Evolutionary conservation across 176 grass and related monocot genomes (phyloP), one percentile per base, ranked within the genome.

Genomic region (Aegilops speltoides): DNA sequence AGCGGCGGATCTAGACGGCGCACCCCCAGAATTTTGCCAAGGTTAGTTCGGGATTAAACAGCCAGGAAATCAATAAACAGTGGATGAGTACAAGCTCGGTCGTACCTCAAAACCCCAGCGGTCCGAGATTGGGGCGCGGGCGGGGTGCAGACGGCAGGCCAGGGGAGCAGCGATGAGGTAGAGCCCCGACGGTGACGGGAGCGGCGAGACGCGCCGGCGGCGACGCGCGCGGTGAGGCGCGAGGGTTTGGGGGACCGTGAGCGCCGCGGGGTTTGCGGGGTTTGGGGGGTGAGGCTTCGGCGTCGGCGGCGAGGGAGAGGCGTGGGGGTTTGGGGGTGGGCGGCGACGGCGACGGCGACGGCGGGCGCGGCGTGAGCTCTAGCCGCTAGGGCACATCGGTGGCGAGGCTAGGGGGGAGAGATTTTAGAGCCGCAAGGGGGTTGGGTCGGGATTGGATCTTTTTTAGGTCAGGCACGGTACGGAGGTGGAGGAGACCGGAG

Each of bases 401-500:
- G 73, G 24, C 73, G 73, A 76, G 24, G 73, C 24, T 76, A 20
- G 15, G 23, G 45, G 40, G 6, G 45, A 54, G 24, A 75, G 73
- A 76, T 76, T 76, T 76, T 76, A 31, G 73, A 76, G 73, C 73
- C 73, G 73, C 73, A 31, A 6, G 72, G 72, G 71, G 48, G 16
- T 19, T 46, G 73, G 43, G 19, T 76, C 29, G 45, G 43, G 56
- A 22, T 22, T 59, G 73, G 73, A 76, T 52, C 73, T 52, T 76
- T 76, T 76, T 76, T 76, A 76, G 73, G 73, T 76, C 73, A 76
- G 73, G 45, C 73, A 25, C 73, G 72, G 72, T 4, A 26, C 71
- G 71, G 69, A 22, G 37, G n/a, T 26, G 50, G 46, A 1, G 70
- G 41, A 5, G 23, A 41, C 40, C 25, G 72, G 23, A 8, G 72